These are phyloP conservation scores for Fusarium luffae DNA, from an alignment of 2,329 filamentous ascomycete genomes.

Conservation along the genomic window DNA sequence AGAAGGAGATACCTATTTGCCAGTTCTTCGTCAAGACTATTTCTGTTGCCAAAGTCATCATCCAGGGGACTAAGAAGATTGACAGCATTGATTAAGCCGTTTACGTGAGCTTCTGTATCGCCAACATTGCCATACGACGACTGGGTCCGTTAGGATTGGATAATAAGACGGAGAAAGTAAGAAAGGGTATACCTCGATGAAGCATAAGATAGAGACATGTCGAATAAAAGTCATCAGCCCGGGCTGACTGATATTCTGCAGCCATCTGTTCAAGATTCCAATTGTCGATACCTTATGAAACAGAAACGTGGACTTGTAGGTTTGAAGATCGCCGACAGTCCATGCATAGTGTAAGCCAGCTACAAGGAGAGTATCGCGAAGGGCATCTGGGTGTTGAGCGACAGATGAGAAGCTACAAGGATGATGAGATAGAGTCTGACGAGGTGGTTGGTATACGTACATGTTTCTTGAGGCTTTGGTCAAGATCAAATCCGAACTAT, in stretches of 20 bases:
- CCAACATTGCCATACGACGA: slow-evolving; percentile 34
- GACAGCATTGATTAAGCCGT: slow-evolving; percentile 30
- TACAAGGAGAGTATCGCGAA: slow-evolving; percentile 36
- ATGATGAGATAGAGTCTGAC: fast-evolving
- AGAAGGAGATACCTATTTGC: slow-evolving; percentile 37
- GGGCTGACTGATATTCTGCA: slow-evolving; percentile 9
- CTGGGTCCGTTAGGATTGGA: too few relatives aligned
- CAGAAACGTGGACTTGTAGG: slow-evolving; percentile 35
- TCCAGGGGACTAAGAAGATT: slow-evolving; percentile 29
- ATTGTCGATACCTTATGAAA: slow-evolving; percentile 40
- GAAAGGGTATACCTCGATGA: slow-evolving; percentile 30
- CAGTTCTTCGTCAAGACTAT: slow-evolving; percentile 32
- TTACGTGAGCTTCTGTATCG: slow-evolving; percentile 36
- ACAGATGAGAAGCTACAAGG: slow-evolving; percentile 21
- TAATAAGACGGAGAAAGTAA: too few relatives aligned
- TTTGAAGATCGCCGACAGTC: slow-evolving; percentile 31
- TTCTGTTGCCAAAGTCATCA: neutral
- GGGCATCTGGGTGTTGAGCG: slow-evolving; percentile 32
- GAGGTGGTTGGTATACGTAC: neutral
- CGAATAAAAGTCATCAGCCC: slow-evolving; percentile 35
- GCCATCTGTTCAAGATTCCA: slow-evolving; percentile 30
- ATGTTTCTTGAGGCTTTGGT: slow-evolving; percentile 6
- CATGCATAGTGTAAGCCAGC: slow-evolving; percentile 41
- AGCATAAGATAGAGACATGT: slow-evolving; percentile 34
- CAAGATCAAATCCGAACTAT: slow-evolving; percentile 8